Evolutionary conservation across 2,329 filamentous ascomycete species (phyloP).

Genomic region (Zopfia rhizophila): DNA sequence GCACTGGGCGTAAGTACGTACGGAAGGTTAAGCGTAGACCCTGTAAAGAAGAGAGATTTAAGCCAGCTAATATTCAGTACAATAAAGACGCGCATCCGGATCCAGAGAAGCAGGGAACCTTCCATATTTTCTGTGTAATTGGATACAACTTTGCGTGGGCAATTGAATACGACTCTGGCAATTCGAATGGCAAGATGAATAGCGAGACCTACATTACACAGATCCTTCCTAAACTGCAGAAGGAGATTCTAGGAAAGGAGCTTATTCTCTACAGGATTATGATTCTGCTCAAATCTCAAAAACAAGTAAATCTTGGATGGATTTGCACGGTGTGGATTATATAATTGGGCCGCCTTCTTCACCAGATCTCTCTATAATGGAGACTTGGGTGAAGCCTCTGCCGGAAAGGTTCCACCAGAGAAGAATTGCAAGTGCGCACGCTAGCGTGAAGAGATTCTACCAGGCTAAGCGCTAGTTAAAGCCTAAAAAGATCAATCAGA

Average conservation of each 20-base stretch:
- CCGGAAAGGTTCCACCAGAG: too few species aligned
- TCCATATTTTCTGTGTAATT: slow-evolving; percentile 5
- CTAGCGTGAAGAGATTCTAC: too few species aligned
- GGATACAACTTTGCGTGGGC: slow-evolving; percentile 8
- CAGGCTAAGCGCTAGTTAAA: too few species aligned
- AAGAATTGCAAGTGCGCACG: too few species aligned
- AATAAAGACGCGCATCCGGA: too few species aligned
- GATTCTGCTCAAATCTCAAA: slow-evolving; percentile 5
- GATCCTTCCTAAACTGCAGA: too few species aligned
- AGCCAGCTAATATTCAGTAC: too few species aligned
- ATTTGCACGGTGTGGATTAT: slow-evolving; percentile 7
- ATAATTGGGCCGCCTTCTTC: slow-evolving; percentile 2
- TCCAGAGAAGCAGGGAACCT: too few species aligned
- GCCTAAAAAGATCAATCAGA: too few species aligned
- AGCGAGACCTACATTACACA: slow-evolving; percentile 5
- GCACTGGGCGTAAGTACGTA: too few species aligned
- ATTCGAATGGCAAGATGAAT: slow-evolving; percentile 14
- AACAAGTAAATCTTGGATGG: slow-evolving; percentile 3
- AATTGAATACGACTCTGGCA: slow-evolving; percentile 5
- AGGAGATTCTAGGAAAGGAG: background rate
- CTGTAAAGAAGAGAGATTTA: too few species aligned
- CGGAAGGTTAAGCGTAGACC: too few species aligned
- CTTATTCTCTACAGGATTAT: background rate
- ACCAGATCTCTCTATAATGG: slow-evolving; percentile 13
- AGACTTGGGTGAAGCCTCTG: slow-evolving; percentile 12